Conservation (phyloP, 768 basidiomycete species). For the Hypholoma sublateritium region DNA sequence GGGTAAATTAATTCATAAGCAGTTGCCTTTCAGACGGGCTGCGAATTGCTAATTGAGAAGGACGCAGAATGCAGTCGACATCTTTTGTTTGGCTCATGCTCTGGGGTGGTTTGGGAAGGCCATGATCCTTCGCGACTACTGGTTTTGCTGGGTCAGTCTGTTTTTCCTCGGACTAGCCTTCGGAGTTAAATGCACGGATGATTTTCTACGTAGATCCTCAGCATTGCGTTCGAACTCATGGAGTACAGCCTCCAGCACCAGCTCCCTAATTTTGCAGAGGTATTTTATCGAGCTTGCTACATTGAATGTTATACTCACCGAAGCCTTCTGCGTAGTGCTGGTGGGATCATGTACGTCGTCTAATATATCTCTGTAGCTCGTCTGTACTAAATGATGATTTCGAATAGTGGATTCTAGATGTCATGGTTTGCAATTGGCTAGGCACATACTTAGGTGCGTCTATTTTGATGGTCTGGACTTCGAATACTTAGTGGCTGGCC, state of each 20-base stretch:
- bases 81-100: constrained; percentile 84
- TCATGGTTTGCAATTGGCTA: constrained; percentile 85
- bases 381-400: neutral
- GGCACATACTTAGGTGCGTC: constrained; percentile 75
- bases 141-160: constrained; percentile 84
- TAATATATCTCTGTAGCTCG: constrained; percentile 8
- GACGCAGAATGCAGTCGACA: constrained; percentile 72
- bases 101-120: constrained; percentile 93
- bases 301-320: neutral
- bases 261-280: constrained; percentile 86
- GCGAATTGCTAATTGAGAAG: constrained; percentile 5
- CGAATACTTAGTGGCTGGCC: constrained; percentile 6
- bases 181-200: neutral
- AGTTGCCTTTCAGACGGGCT: neutral
- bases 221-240: constrained; percentile 85
- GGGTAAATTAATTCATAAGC: constrained; percentile 45
- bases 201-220: constrained; percentile 59
- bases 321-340: constrained; percentile 56
- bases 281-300: constrained; percentile 31
- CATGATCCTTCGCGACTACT: constrained; percentile 86
- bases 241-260: constrained; percentile 89
- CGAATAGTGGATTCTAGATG: constrained; percentile 80
- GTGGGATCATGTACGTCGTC: constrained; percentile 85
- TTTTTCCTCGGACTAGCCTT: constrained; percentile 13
- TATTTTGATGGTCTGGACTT: neutral